Evolutionary conservation across 257 asterid species (phyloP).

Genomic region (Lithospermum erythrorhizon): DNA sequence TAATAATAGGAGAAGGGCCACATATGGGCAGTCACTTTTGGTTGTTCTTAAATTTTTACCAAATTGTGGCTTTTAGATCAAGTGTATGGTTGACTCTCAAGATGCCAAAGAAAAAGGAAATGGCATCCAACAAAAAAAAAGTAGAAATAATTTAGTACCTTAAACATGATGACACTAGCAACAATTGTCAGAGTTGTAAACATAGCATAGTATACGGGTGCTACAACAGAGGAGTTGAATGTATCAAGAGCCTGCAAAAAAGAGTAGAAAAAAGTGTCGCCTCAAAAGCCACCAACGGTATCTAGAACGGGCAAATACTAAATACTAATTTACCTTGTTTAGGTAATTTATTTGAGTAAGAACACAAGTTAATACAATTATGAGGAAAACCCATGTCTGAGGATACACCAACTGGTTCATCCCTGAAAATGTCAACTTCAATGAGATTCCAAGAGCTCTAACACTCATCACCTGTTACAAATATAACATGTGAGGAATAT

Average conservation of each 20-base stretch:
- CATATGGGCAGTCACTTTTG: too few relatives aligned
- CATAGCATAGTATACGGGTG: constrained; percentile 19
- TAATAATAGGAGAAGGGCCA: too few relatives aligned
- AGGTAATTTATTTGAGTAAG: constrained; percentile 39
- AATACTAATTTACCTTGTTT: constrained; percentile 24
- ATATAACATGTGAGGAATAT: not conserved
- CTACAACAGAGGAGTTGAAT: constrained; percentile 16
- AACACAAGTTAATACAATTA: constrained; percentile 25
- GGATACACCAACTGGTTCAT: constrained; percentile 38
- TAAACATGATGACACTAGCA: constrained; percentile 22
- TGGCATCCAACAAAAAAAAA: too few relatives aligned
- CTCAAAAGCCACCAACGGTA: too few relatives aligned
- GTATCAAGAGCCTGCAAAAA: constrained; percentile 21
- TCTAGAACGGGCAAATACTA: too few relatives aligned
- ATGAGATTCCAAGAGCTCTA: constrained; percentile 40
- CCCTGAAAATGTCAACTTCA: constrained; percentile 38
- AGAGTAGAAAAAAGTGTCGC: not conserved
- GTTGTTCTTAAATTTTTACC: too few relatives aligned
- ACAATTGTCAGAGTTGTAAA: constrained; percentile 17
- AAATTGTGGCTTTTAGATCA: too few relatives aligned
- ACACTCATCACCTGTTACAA: constrained; percentile 39
- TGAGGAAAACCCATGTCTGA: constrained; percentile 38
- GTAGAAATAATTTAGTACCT: constrained; percentile 8
- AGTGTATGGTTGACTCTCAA: too few relatives aligned
- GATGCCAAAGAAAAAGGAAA: too few relatives aligned